Evolutionary conservation across 441 rosid species (phyloP).

Genomic region (Syzygium malaccense): DNA sequence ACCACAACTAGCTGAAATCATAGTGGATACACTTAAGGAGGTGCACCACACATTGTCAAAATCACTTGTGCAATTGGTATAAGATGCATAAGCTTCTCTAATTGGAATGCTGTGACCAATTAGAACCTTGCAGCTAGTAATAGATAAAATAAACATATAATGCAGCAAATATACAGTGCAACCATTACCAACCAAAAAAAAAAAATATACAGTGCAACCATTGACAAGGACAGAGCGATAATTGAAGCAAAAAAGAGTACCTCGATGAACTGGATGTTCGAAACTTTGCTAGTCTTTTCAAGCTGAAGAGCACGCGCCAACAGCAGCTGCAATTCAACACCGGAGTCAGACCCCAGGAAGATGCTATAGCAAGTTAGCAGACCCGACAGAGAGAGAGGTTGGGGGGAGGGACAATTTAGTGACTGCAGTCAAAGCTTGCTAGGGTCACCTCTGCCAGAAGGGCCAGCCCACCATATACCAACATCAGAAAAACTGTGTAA

Average conservation of each 20-base stretch:
- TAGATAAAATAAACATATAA: neutral
- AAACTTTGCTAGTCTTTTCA: constrained; percentile 76
- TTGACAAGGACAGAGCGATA: neutral
- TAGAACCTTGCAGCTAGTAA: neutral
- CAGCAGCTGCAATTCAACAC: constrained; percentile 36
- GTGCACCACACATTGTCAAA: neutral
- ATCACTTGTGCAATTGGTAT: no score
- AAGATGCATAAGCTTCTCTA: neutral
- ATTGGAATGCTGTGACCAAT: neutral
- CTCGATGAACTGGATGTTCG: constrained; percentile 62
- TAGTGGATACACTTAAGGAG: neutral
- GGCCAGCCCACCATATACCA: constrained; percentile 51
- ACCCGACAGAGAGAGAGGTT: neutral
- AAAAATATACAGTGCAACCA: neutral
- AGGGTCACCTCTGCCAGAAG: constrained; percentile 66
- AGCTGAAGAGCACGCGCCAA: constrained; percentile 86
- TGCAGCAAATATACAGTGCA: neutral
- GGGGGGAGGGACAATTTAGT: neutral
- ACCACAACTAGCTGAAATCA: neutral
- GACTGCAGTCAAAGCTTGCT: neutral
- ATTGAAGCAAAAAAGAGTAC: constrained; percentile 15
- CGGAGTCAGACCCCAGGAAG: neutral
- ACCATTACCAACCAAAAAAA: neutral
- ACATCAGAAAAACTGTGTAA: constrained; percentile 43
- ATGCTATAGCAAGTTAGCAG: neutral